Evolutionary conservation across 495 filamentous ascomycete genomes (phyloP).

Genomic region (Aspergillus baeticus): DNA sequence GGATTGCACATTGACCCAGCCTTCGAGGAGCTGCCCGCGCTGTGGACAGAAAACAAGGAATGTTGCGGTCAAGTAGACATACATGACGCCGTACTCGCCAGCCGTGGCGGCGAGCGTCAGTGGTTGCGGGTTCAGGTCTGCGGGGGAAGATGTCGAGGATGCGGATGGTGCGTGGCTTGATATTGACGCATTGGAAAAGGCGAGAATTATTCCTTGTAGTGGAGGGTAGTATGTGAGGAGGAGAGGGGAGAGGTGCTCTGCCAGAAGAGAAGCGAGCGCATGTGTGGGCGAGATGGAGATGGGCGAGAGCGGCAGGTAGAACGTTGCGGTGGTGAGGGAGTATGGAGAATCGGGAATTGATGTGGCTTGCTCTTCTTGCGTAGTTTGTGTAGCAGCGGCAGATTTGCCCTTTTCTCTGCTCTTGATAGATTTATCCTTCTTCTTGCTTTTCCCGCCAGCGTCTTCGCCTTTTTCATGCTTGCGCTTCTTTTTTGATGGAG

Average conservation of each 20-base stretch:
- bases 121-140: conserved; percentile 36
- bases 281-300: conserved; percentile 61
- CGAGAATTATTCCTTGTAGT: conserved; percentile 66
- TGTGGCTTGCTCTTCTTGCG: conserved; percentile 1
- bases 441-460: conserved; percentile 19
- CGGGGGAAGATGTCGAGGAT: conserved; percentile 26
- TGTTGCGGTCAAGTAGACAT: conserved; percentile 70
- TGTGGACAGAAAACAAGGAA: conserved; percentile 68
- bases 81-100: conserved; percentile 67
- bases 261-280: conserved; percentile 64
- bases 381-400: conserved; percentile 5
- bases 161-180: conserved; percentile 34
- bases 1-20: conserved; percentile 70
- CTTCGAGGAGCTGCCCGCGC: conserved; percentile 58
- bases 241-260: conserved; percentile 74
- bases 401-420: conserved; percentile 16
- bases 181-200: conserved; percentile 61
- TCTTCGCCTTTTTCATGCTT: conserved; percentile 29
- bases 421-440: conserved; percentile 30
- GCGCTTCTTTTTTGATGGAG: conserved; percentile 50
- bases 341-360: conserved; percentile 52
- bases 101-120: conserved; percentile 53
- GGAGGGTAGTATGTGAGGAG: conserved; percentile 75
- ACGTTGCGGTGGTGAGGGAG: conserved; percentile 56
- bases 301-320: conserved; percentile 72